Conservation (phyloP, 2,329 filamentous ascomycete genomes). For the Alternaria solani region DNA sequence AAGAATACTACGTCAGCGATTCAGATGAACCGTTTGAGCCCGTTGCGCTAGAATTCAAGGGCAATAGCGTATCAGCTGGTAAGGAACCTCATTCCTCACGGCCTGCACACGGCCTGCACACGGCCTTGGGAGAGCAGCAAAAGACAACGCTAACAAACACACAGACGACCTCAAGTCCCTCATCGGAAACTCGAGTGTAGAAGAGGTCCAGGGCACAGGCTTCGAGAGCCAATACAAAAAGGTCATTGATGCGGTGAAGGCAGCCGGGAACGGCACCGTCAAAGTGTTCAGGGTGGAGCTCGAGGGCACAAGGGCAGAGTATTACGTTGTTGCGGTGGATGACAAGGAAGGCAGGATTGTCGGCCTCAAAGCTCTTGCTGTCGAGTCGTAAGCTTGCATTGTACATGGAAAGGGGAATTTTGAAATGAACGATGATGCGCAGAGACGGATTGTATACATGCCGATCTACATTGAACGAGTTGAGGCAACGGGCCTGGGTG, state of each 20-base stretch:
- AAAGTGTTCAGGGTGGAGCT: conserved; percentile 76
- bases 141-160: conserved; percentile 15
- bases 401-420: not conserved
- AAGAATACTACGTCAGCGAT: conserved; percentile 78
- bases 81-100: conserved; percentile 42
- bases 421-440: conserved; percentile 2
- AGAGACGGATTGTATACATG: not conserved
- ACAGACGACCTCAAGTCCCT: conserved; percentile 74
- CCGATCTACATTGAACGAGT: conserved; percentile 2
- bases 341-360: conserved; percentile 69
- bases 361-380: conserved; percentile 77
- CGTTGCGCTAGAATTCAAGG: conserved; percentile 71
- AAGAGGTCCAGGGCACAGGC: conserved; percentile 71
- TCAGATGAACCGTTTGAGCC: conserved; percentile 86
- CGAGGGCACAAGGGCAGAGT: conserved; percentile 72
- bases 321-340: conserved; percentile 77
- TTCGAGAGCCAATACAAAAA: conserved; percentile 79
- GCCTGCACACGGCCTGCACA: not conserved
- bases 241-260: conserved; percentile 72
- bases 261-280: conserved; percentile 72
- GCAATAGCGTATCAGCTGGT: conserved; percentile 65
- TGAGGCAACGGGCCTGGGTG: not conserved
- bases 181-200: conserved; percentile 68
- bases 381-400: conserved; percentile 63
- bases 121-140: not conserved